Percentiles rank a stretch among this genome's conserved stretches.
phyloP scores from a whole-genome alignment of 2,329 filamentous ascomycete species.

The Colletotrichum higginsianum region DNA sequence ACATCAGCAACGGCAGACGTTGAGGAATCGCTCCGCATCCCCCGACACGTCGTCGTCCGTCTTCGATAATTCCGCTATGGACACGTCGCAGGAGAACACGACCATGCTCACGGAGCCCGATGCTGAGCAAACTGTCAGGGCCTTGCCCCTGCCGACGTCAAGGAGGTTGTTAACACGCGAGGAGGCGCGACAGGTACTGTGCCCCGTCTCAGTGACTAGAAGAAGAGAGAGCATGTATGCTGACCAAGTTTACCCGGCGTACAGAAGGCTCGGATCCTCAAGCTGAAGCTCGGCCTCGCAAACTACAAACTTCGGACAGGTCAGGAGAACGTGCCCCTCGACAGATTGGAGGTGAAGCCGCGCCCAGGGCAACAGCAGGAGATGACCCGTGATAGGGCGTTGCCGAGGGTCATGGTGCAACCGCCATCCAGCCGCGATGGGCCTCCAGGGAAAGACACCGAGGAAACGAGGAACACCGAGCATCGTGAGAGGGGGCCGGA shows the following conservation, averaged over 20 bases:
- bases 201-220: not conserved
- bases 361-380: constrained; percentile 43
- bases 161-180: constrained; percentile 61
- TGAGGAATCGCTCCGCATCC: constrained; percentile 28
- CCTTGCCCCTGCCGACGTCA: constrained; percentile 44
- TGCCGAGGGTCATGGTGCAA: constrained; percentile 42
- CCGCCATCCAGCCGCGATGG: constrained; percentile 45
- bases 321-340: constrained; percentile 76
- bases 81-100: constrained; percentile 63
- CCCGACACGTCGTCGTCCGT: constrained; percentile 64
- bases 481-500: constrained; percentile 6
- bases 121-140: constrained; percentile 41
- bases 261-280: constrained; percentile 76
- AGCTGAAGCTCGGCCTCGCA: constrained; percentile 78
- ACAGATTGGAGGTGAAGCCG: constrained; percentile 66
- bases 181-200: constrained; percentile 65
- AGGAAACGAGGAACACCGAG: constrained; percentile 37
- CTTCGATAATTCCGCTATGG: constrained; percentile 64
- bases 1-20: constrained; percentile 13
- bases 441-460: constrained; percentile 36
- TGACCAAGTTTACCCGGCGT: constrained; percentile 8
- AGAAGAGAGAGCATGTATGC: constrained; percentile 5
- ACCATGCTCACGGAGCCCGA: constrained; percentile 66
- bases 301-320: constrained; percentile 83
- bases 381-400: constrained; percentile 36